Percentiles rank a stretch among this genome's conserved stretches.
Conservation (phyloP, 257 asterid genomes). For the Capsicum rhomboideum region DNA sequence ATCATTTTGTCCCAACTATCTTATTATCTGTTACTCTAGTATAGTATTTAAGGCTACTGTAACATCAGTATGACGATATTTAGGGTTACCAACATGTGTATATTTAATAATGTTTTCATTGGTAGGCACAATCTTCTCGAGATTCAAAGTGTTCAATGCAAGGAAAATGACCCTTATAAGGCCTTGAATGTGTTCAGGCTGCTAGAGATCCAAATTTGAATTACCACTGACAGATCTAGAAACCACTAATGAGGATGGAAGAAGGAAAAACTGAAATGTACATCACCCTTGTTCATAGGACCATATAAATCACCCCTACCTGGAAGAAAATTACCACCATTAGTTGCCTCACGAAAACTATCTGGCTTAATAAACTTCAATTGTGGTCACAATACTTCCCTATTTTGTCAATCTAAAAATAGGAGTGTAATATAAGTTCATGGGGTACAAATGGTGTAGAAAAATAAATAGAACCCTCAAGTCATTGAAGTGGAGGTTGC, state of each 20-base stretch:
- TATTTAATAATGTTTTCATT: slow-evolving; percentile 33
- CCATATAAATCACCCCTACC: neutral
- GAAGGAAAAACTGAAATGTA: neutral
- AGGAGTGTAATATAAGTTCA: neutral
- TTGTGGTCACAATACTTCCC: neutral
- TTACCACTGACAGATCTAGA: neutral
- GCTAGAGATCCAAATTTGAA: slow-evolving; percentile 3
- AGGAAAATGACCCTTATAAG: slow-evolving; percentile 27
- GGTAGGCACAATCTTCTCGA: slow-evolving; percentile 30
- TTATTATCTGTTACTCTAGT: too few species aligned
- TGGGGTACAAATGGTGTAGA: neutral
- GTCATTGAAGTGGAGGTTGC: neutral
- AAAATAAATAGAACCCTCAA: neutral
- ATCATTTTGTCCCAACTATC: too few species aligned
- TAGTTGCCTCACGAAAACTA: neutral
- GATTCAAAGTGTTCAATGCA: too few species aligned
- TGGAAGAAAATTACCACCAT: neutral
- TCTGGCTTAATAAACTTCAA: neutral
- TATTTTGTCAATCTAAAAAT: neutral
- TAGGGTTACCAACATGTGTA: too few species aligned
- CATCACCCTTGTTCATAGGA: too few species aligned
- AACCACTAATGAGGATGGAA: slow-evolving; percentile 1
- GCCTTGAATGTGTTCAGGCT: slow-evolving; percentile 20
- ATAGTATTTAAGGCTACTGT: too few species aligned
- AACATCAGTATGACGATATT: too few species aligned